phyloP scores from a whole-genome alignment of 2,329 filamentous ascomycete genomes.

The Epichloe coenophiala region DNA sequence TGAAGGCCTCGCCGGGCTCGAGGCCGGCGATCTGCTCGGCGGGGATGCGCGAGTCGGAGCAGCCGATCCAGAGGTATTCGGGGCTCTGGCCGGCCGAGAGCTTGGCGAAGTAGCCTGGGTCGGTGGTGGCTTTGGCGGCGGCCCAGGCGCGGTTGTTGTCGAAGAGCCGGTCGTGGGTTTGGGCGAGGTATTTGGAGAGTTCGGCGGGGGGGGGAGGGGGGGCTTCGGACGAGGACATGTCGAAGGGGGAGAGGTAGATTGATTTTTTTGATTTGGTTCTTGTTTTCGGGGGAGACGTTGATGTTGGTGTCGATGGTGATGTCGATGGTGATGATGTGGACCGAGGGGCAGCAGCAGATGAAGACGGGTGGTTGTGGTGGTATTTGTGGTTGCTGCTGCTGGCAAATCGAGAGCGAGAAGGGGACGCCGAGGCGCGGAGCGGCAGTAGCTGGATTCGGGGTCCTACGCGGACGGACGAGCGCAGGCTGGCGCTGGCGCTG shows the following conservation, averaged over 20 bases:
- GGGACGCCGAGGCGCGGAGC: neutral
- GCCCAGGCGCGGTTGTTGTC: slow-evolving; percentile 57
- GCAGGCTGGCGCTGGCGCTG: no score
- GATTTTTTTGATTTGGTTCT: no score
- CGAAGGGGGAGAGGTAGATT: neutral
- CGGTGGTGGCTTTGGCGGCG: slow-evolving; percentile 37
- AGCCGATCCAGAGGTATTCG: slow-evolving; percentile 79
- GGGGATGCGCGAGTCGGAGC: slow-evolving; percentile 82
- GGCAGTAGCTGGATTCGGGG: neutral
- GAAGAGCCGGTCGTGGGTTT: slow-evolving; percentile 54
- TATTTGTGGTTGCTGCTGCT: neutral
- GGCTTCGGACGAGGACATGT: neutral
- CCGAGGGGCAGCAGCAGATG: neutral
- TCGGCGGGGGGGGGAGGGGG: neutral
- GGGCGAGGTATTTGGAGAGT: slow-evolving; percentile 35
- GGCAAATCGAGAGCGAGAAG: neutral
- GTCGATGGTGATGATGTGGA: neutral
- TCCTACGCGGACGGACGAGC: neutral
- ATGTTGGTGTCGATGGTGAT: neutral
- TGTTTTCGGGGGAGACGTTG: neutral
- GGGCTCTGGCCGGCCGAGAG: slow-evolving; percentile 52
- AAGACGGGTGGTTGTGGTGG: neutral
- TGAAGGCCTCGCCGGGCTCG: slow-evolving; percentile 80
- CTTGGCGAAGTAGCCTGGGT: slow-evolving; percentile 53
- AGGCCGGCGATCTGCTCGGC: slow-evolving; percentile 76